phyloP scores from a whole-genome alignment of 1,284 basidiomycete genomes.

The Tremellales sp. region DNA sequence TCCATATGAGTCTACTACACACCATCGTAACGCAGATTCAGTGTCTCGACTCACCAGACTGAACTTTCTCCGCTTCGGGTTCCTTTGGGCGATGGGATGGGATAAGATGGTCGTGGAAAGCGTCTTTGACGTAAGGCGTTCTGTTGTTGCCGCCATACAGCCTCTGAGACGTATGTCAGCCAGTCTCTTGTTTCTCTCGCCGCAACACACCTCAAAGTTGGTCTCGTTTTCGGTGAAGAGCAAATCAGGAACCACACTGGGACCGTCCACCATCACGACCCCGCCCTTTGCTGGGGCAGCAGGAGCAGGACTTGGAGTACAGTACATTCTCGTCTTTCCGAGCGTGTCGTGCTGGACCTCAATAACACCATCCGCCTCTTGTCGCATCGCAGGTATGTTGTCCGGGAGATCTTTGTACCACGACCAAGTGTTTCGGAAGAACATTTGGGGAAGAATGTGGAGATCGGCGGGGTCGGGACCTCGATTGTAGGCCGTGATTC shows the following conservation, averaged over 20 bases:
- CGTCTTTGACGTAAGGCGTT: conserved; percentile 86
- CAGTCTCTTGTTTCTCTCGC: conserved; percentile 3
- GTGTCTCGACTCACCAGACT: too few relatives aligned
- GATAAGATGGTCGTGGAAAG: conserved; percentile 97
- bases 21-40: too few relatives aligned
- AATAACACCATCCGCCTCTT: conserved; percentile 58
- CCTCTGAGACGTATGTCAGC: conserved; percentile 47
- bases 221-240: conserved; percentile 97
- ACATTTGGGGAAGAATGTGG: conserved; percentile 90
- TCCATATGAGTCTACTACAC: too few relatives aligned
- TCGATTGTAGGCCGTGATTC: conserved; percentile 94
- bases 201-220: conserved; percentile 63
- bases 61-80: conserved; percentile 30
- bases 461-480: conserved; percentile 93
- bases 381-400: conserved; percentile 63
- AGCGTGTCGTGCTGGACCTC: conserved; percentile 69
- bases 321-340: conserved; percentile 77
- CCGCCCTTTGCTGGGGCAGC: conserved; percentile 63
- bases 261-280: conserved; percentile 59
- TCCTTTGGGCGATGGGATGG: conserved; percentile 67
- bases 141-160: conserved; percentile 84
- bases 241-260: conserved; percentile 70
- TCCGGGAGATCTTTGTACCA: conserved; percentile 80
- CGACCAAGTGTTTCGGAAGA: conserved; percentile 98
- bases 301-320: conserved; percentile 85